phyloP scores from a whole-genome alignment of 78 protist genomes.

The Cavenderia fasciculata region DNA sequence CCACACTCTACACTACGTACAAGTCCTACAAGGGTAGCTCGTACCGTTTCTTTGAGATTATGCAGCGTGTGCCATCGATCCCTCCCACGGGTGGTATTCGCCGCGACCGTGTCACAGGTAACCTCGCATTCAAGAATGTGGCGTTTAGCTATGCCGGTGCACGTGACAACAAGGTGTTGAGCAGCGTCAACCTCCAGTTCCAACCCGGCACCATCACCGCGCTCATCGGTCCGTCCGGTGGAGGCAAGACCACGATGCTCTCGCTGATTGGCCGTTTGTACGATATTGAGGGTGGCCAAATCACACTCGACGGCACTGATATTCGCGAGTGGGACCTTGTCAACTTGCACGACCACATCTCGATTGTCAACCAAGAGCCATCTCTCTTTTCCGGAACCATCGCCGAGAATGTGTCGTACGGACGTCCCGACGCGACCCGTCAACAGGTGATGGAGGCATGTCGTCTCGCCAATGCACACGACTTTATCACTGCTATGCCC shows the following conservation, averaged over 20 bases:
- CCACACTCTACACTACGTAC: conserved; percentile 45
- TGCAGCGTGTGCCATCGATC: conserved; percentile 54
- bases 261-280: conserved; percentile 47
- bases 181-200: conserved; percentile 3
- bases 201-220: conserved; percentile 61
- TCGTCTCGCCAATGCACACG: conserved; percentile 92
- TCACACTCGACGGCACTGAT: conserved; percentile 84
- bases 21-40: conserved; percentile 28
- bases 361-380: conserved; percentile 90
- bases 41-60: conserved; percentile 56
- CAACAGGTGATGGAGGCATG: conserved; percentile 42
- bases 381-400: conserved; percentile 88
- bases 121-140: conserved; percentile 16
- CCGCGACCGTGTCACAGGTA: conserved; percentile 2
- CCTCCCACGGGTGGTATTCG: conserved; percentile 28
- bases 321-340: conserved; percentile 28
- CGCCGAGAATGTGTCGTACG: conserved; percentile 89
- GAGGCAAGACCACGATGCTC: conserved; percentile 62
- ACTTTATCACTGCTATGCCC: conserved; percentile 83
- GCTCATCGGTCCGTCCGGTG: conserved; percentile 62
- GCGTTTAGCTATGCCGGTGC: conserved; percentile 10
- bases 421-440: conserved; percentile 46
- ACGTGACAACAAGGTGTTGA: background rate
- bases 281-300: conserved; percentile 70
- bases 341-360: conserved; percentile 73